phyloP scores from a whole-genome alignment of 2,329 filamentous ascomycete species.

The Cyphellophora attinorum region DNA sequence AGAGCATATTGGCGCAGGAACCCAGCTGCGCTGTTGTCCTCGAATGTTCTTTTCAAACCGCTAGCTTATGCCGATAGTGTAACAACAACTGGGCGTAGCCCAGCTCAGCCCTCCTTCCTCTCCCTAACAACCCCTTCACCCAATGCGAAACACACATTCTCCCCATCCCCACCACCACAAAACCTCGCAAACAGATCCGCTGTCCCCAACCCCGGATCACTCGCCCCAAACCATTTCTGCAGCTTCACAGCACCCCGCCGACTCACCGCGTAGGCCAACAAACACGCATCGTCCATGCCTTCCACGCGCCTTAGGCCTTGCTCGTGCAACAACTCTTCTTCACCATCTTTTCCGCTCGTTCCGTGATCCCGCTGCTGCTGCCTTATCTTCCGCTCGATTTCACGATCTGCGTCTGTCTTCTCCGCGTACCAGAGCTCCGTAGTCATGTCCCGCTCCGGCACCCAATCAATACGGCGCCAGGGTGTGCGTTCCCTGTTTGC shows the following conservation, averaged over 20 bases:
- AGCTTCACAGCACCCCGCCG: neutral
- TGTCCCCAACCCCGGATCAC: neutral
- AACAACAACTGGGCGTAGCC: too few species aligned
- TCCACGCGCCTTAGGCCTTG: neutral
- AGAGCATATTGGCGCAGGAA: too few species aligned
- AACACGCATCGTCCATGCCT: neutral
- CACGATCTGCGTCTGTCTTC: neutral
- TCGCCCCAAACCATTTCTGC: neutral
- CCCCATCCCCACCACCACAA: neutral
- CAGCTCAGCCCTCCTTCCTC: neutral
- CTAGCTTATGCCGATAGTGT: too few species aligned
- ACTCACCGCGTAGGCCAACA: neutral
- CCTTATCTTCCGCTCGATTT: neutral
- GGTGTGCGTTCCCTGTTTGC: constrained; percentile 1
- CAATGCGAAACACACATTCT: constrained; percentile 1
- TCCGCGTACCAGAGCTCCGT: neutral
- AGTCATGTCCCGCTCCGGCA: neutral
- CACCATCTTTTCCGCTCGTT: neutral
- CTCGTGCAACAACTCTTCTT: neutral
- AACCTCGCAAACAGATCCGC: neutral
- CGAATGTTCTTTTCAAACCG: too few species aligned
- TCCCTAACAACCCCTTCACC: neutral
- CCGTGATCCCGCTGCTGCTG: neutral
- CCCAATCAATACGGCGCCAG: neutral
- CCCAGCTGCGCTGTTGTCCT: too few species aligned